Percentiles rank a stretch among this genome's conserved stretches.
These are phyloP conservation scores for Exserohilum rostratum DNA, from an alignment of 2,329 filamentous ascomycete species.

Conservation along the genomic window DNA sequence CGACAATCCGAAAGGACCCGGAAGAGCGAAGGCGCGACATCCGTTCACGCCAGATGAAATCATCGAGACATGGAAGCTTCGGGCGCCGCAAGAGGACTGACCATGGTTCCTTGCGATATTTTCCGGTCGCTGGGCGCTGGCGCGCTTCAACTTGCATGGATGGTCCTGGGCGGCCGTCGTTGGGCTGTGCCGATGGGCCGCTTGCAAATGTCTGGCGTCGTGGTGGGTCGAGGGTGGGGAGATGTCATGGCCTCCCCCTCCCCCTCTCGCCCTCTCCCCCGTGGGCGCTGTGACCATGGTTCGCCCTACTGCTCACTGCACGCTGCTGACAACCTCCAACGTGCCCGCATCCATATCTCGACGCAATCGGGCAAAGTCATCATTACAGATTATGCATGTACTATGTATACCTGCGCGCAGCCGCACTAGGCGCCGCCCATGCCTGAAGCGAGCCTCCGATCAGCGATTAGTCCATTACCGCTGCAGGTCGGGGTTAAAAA, in stretches of 20 bases:
- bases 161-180: constrained; percentile 6
- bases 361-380: neutral
- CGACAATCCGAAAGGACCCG: neutral
- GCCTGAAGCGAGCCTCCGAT: constrained; percentile 7
- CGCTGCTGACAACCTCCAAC: neutral
- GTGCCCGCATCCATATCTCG: neutral
- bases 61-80: constrained; percentile 5
- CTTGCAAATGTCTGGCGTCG: constrained; percentile 7
- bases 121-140: constrained; percentile 15
- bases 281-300: neutral
- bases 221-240: constrained; percentile 21
- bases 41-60: constrained; percentile 13
- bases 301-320: neutral
- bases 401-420: neutral
- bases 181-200: constrained; percentile 4
- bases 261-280: neutral
- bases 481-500: neutral
- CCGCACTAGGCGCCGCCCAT: constrained; percentile 4
- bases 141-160: constrained; percentile 16
- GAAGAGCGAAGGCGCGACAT: constrained; percentile 1
- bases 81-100: constrained; percentile 6
- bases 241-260: constrained; percentile 6
- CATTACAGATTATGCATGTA: neutral
- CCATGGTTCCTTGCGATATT: constrained; percentile 18
- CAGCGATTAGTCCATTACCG: neutral